Conservation (phyloP, 75 land plant genomes). For the Adiantum capillusveneris region DNA sequence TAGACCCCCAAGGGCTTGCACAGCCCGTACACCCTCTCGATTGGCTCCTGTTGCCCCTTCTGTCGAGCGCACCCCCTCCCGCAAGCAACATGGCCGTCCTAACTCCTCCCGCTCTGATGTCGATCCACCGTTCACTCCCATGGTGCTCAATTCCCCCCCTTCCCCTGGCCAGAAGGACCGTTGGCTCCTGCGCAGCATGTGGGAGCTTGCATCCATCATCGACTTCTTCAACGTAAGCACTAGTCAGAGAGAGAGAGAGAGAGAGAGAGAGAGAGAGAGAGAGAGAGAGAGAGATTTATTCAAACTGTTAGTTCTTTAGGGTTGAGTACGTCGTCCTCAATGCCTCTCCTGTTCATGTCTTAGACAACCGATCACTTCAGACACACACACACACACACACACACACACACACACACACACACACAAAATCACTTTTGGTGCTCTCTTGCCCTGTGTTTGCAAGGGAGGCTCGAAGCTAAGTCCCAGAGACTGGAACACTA, state of each 20-base stretch:
- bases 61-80: slow-evolving; percentile 1
- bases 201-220: slow-evolving; percentile 81
- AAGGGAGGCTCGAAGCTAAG: no score
- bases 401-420: neutral
- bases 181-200: slow-evolving; percentile 69
- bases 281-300: neutral
- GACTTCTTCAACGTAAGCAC: slow-evolving; percentile 73
- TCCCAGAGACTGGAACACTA: no score
- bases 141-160: slow-evolving; percentile 30
- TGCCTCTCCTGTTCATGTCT: neutral
- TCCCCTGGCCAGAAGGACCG: slow-evolving; percentile 53
- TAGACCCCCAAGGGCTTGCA: slow-evolving; percentile 23
- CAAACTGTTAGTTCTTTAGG: no score
- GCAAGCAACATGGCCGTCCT: slow-evolving; percentile 1
- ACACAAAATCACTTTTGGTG: neutral
- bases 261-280: no score
- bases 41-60: slow-evolving; percentile 5
- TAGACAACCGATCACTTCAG: neutral
- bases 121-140: slow-evolving; percentile 26
- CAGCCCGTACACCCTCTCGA: slow-evolving; percentile 16
- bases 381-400: neutral
- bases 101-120: slow-evolving; percentile 9
- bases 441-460: neutral
- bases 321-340: no score
- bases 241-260: no score